Evolutionary conservation across 2,329 filamentous ascomycete species (phyloP), one percentile per base, ranked within the genome.

Genomic region (Aureobasidium sp.): DNA sequence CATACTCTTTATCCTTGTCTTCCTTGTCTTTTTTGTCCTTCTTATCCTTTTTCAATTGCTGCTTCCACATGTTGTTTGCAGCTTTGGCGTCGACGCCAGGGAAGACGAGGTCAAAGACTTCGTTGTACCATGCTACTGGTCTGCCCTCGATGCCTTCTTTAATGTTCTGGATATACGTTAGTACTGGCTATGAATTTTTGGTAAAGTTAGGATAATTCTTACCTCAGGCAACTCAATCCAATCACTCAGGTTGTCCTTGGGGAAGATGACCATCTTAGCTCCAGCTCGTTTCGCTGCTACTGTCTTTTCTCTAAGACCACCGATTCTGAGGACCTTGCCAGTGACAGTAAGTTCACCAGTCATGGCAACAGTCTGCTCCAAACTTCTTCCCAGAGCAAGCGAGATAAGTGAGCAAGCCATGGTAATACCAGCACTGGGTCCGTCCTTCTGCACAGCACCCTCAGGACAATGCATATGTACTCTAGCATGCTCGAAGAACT

Each of bases 171-270:
- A 39, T 12, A 9, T 61, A 65, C 27, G 29, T 52, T 24, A 51
- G 62, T 12, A 10, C 6, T 1, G 9, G 39, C 47, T 6, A 37
- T 37, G 29, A 32, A 32, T 8, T 34, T 10, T 34, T 34, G 32
- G 6, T 9, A 10, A 10, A 10, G 15, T 6, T 3, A 64, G 59
- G 15, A 37, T 57, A 34, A 20, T 60, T 82, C 90, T 75, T 84
- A 97, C 94, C 82, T 97, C 88, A 61, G 95, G 94, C 69, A 99
- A 81, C 76, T 99, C 94, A 57, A 97, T 79, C 95, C 94, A 99
- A 80, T 99, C 94, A 62, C 90, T 94, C 82, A 89, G 86, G 76
- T 97, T 97, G 77, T 99, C 95, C 68, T 87, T 85, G 29, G 94
- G 94, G 82, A 99, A 99, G 66, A 99, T 87, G 69, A 99, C 87